These are phyloP conservation scores for Backusella morwellensis DNA, from an alignment of 192 early-diverging fungal genomes.

Conservation along the genomic window DNA sequence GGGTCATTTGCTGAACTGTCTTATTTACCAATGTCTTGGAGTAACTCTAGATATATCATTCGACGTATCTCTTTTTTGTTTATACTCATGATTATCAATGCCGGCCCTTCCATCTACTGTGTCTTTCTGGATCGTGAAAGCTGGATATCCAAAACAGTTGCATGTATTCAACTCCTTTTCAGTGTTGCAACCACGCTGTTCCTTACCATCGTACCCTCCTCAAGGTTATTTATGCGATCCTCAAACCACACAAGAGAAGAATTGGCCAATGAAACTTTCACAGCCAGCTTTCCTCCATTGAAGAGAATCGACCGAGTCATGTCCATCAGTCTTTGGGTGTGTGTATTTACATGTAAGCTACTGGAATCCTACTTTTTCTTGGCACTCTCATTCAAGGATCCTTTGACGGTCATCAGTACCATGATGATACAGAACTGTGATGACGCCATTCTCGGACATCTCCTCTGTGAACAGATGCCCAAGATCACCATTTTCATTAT, in stretches of 20 bases:
- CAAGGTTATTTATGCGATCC: slow-evolving; percentile 51
- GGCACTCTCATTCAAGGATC: slow-evolving; percentile 77
- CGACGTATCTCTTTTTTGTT: slow-evolving; percentile 53
- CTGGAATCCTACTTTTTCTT: slow-evolving; percentile 85
- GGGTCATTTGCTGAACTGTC: slow-evolving; percentile 67
- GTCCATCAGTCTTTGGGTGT: slow-evolving; percentile 69
- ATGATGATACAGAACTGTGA: slow-evolving; percentile 55
- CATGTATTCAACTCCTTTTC: slow-evolving; percentile 65
- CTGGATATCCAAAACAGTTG: slow-evolving; percentile 56
- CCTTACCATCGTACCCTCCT: slow-evolving; percentile 65
- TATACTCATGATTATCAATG: slow-evolving; percentile 58
- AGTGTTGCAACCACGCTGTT: slow-evolving; percentile 64
- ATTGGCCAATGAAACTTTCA: slow-evolving; percentile 58
- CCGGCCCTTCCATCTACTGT: slow-evolving; percentile 62
- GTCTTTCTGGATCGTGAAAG: slow-evolving; percentile 43
- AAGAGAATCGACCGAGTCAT: slow-evolving; percentile 63
- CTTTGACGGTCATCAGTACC: slow-evolving; percentile 54
- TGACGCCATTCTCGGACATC: slow-evolving; percentile 52
- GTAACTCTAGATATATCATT: slow-evolving; percentile 50
- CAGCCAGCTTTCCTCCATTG: slow-evolving; percentile 72
- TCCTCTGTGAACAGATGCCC: slow-evolving; percentile 66
- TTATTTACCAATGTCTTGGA: slow-evolving; percentile 64
- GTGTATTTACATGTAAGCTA: slow-evolving; percentile 73
- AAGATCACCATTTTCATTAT: slow-evolving; percentile 68
- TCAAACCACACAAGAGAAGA: slow-evolving; percentile 38